Percentiles rank a stretch among this genome's conserved stretches.
Conservation (phyloP, 179 eudicot genomes). For the Corrigiola litoralis region DNA sequence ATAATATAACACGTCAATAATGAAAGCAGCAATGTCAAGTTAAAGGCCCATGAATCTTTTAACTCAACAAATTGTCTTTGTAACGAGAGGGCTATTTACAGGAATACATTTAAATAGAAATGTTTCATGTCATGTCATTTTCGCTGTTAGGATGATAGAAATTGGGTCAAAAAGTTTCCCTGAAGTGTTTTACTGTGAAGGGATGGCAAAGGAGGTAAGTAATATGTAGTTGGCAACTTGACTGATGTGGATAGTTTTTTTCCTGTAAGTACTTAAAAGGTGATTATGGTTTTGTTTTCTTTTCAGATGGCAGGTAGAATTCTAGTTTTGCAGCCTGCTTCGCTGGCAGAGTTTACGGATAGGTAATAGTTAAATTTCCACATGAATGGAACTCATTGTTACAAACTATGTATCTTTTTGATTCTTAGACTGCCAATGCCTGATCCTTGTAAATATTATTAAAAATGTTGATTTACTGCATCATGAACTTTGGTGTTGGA, state of each 20-base stretch:
- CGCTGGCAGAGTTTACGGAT: constrained; percentile 67
- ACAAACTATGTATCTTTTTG: background rate
- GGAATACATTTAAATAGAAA: background rate
- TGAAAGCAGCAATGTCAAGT: background rate
- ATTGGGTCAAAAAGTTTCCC: constrained; percentile 82
- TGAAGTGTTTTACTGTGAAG: constrained; percentile 62
- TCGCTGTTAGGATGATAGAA: constrained; percentile 62
- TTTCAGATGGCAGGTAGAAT: constrained; percentile 87
- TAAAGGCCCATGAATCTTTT: too few relatives aligned
- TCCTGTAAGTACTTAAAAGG: background rate
- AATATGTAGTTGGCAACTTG: background rate
- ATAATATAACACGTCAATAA: too few relatives aligned
- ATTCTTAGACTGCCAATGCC: background rate
- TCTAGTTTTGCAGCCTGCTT: constrained; percentile 67
- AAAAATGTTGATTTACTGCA: too few relatives aligned
- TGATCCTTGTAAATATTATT: background rate
- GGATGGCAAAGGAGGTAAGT: constrained; percentile 75
- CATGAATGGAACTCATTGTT: background rate
- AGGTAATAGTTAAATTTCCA: constrained; percentile 34
- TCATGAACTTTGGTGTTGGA: too few relatives aligned
- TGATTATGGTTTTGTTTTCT: constrained; percentile 3
- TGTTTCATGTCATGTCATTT: background rate
- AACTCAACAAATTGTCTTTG: too few relatives aligned
- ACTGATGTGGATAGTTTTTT: background rate
- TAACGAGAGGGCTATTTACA: background rate